phyloP scores from a whole-genome alignment of 768 basidiomycete genomes.

The Russula sp. region DNA sequence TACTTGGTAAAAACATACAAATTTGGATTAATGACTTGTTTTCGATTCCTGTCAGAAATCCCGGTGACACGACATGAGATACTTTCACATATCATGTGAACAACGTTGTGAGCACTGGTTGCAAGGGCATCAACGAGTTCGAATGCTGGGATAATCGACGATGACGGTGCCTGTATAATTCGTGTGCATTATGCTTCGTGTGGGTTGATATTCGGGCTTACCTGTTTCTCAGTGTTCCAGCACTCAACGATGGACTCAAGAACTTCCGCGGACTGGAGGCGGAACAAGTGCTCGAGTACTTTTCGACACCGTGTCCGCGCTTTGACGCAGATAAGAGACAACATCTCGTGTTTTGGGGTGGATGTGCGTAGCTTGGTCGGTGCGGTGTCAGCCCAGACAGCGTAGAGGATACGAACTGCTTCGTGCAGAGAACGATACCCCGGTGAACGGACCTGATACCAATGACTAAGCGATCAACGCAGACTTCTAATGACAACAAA shows the following conservation, averaged over 20 bases:
- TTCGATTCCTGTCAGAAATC: conserved; percentile 56
- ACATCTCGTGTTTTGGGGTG: conserved; percentile 62
- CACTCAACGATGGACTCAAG: conserved; percentile 80
- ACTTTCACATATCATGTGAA: conserved; percentile 86
- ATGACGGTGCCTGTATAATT: conserved; percentile 1
- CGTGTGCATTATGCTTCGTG: conserved; percentile 21
- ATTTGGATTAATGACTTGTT: conserved; percentile 59
- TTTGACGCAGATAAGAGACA: conserved; percentile 64
- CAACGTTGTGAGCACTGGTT: conserved; percentile 79
- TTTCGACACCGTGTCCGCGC: conserved; percentile 68
- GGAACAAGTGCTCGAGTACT: conserved; percentile 83
- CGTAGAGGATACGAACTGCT: conserved; percentile 72
- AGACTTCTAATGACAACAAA: conserved; percentile 37
- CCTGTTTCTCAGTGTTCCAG: conserved; percentile 62
- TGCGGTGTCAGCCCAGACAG: conserved; percentile 63
- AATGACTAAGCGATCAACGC: conserved; percentile 4
- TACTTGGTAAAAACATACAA: conserved; percentile 48
- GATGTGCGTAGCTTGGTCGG: conserved; percentile 48
- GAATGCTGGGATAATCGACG: conserved; percentile 52
- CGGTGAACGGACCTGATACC: conserved; percentile 59
- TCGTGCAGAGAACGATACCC: conserved; percentile 78
- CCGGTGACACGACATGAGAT: conserved; percentile 59
- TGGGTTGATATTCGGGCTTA: conserved; percentile 36
- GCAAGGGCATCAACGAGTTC: conserved; percentile 82
- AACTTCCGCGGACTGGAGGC: conserved; percentile 73